phyloP scores from a whole-genome alignment of 345 rosid genomes.

The Gossypium anomalum region DNA sequence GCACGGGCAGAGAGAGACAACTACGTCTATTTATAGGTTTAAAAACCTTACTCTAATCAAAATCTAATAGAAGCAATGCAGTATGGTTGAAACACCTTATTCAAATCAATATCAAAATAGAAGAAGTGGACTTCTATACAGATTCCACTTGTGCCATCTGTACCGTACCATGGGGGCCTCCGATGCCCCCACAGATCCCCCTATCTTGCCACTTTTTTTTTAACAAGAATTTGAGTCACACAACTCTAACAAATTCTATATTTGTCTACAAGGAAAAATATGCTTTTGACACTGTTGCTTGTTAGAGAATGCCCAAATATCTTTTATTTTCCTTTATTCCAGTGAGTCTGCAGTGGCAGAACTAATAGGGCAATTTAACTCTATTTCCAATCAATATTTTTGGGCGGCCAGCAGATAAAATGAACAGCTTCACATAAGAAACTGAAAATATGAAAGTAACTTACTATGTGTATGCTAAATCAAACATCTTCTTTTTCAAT shows the following conservation, averaged over 20 bases:
- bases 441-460: conserved; percentile 25
- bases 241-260: neutral
- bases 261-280: neutral
- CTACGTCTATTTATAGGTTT: no score
- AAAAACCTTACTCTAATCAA: no score
- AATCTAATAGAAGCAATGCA: no score
- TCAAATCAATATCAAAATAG: no score
- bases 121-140: no score
- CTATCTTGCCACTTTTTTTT: no score
- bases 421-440: conserved; percentile 4
- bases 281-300: neutral
- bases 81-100: no score
- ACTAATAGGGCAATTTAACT: neutral
- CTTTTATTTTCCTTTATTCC: neutral
- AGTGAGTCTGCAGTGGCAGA: neutral
- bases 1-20: no score
- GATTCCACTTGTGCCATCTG: no score
- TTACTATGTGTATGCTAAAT: conserved; percentile 73
- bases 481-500: conserved; percentile 54
- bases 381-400: neutral
- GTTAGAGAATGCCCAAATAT: neutral
- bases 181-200: no score
- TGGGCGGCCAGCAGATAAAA: neutral
- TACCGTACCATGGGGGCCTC: no score
- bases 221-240: no score